Evolutionary conservation across 2,329 filamentous ascomycete genomes (phyloP).

Genomic region (Colletotrichum tamarilloi): DNA sequence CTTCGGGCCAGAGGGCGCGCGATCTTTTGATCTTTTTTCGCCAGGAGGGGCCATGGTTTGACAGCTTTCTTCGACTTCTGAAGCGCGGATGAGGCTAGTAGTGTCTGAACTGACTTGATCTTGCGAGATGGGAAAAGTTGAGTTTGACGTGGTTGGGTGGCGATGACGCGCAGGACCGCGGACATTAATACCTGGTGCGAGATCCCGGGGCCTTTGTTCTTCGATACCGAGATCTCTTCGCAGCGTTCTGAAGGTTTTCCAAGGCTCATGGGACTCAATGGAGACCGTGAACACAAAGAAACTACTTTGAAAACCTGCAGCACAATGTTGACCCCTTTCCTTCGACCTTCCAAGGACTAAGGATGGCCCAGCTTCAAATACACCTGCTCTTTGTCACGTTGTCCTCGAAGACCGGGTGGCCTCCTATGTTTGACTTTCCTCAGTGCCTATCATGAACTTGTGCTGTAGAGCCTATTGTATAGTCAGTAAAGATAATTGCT

Average conservation of each 20-base stretch:
- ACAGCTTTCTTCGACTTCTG: not conserved
- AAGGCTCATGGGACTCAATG: not conserved
- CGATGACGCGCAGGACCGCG: not conserved
- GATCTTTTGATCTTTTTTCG: not conserved
- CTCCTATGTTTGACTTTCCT: not conserved
- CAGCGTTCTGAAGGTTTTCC: not conserved
- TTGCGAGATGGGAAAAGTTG: not conserved
- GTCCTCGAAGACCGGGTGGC: not conserved
- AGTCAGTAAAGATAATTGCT: not conserved
- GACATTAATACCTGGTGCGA: constrained; percentile 5
- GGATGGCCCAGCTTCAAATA: not conserved
- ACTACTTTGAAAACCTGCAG: not conserved
- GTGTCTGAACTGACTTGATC: not conserved
- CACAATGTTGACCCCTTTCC: not conserved
- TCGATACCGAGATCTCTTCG: not conserved
- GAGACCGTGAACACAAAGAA: not conserved
- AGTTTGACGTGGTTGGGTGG: not conserved
- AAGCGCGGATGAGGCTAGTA: not conserved
- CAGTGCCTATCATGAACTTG: not conserved
- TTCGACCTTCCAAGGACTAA: not conserved
- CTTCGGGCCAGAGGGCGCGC: not conserved
- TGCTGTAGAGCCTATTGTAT: constrained; percentile 29
- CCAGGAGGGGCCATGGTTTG: not conserved
- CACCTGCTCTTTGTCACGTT: not conserved
- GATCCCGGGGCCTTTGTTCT: not conserved